Percentiles rank a stretch among this genome's conserved stretches.
These are phyloP conservation scores for Russula abietina DNA, from an alignment of 768 basidiomycete genomes.

Conservation along the genomic window DNA sequence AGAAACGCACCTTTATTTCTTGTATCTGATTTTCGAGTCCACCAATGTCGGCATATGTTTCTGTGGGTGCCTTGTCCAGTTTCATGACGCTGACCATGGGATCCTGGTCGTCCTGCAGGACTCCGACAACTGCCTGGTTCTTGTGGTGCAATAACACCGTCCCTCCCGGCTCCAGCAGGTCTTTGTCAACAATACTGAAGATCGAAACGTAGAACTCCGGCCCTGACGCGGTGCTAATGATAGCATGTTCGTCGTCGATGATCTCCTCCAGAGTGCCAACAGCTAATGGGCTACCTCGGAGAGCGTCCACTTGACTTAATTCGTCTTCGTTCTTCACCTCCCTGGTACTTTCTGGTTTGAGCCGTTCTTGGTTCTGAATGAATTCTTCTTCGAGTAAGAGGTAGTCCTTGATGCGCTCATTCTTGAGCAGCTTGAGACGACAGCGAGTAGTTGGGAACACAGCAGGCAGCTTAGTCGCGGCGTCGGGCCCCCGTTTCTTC, in stretches of 20 bases:
- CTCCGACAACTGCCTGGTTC: slow-evolving; percentile 90
- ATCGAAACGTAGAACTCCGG: slow-evolving; percentile 97
- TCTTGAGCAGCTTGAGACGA: slow-evolving; percentile 89
- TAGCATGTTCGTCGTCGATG: slow-evolving; percentile 98
- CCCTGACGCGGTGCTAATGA: slow-evolving; percentile 89
- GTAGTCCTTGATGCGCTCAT: slow-evolving; percentile 98
- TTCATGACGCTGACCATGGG: slow-evolving; percentile 99
- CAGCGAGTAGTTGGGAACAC: slow-evolving; percentile 94
- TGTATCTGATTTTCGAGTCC: slow-evolving; percentile 96
- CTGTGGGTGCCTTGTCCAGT: slow-evolving; percentile 96
- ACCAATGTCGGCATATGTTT: slow-evolving; percentile 98
- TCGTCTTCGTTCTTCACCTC: slow-evolving; percentile 98
- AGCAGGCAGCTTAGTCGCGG: slow-evolving; percentile 85
- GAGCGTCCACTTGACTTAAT: slow-evolving; percentile 84
- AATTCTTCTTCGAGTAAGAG: slow-evolving; percentile 93
- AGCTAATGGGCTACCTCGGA: slow-evolving; percentile 95
- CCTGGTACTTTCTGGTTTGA: slow-evolving; percentile 79
- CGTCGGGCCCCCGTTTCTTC: slow-evolving; percentile 87
- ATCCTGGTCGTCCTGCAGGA: slow-evolving; percentile 90
- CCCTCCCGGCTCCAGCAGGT: slow-evolving; percentile 92
- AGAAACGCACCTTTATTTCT: slow-evolving; percentile 80
- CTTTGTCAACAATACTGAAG: slow-evolving; percentile 98
- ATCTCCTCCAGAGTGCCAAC: slow-evolving; percentile 98
- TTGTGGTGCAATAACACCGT: slow-evolving; percentile 94
- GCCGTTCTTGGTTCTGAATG: slow-evolving; percentile 83